These are phyloP conservation scores for Stipa capillata DNA, from an alignment of 176 grass and related monocot species.

Conservation along the genomic window DNA sequence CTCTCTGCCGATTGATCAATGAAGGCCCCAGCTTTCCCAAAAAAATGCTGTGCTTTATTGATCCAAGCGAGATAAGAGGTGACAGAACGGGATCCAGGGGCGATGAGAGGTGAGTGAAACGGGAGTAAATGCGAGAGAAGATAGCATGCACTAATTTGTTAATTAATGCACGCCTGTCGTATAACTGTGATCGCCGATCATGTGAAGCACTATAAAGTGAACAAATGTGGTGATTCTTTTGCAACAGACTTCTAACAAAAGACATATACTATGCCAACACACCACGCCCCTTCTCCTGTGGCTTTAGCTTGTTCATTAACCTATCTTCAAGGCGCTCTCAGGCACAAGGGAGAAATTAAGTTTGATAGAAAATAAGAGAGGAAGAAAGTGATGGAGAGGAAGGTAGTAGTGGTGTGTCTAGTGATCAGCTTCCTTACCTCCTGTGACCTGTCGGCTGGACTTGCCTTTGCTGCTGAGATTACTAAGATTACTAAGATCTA, in stretches of 20 bases:
- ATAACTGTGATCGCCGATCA: neutral
- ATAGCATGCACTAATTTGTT: neutral
- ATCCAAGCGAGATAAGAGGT: no score
- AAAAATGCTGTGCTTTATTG: neutral
- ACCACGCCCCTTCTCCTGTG: neutral
- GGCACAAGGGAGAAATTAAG: neutral
- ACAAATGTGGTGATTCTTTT: neutral
- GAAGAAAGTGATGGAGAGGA: slow-evolving; percentile 32
- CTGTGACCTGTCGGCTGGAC: slow-evolving; percentile 30
- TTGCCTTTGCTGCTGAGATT: slow-evolving; percentile 44
- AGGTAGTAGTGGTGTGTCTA: slow-evolving; percentile 25
- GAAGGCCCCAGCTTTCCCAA: no score
- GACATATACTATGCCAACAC: neutral
- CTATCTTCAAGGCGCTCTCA: neutral
- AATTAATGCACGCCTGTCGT: no score
- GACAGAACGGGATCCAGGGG: no score
- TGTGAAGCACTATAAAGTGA: neutral
- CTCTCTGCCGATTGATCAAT: no score
- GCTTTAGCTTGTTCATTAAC: neutral
- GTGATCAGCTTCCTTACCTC: slow-evolving; percentile 28
- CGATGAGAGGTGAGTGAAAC: neutral
- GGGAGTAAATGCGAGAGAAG: neutral
- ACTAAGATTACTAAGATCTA: no score
- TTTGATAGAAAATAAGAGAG: neutral
- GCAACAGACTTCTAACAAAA: neutral